Base-by-base conservation (phyloP, 1,139 yeast species). In the Candida neerlandica region DNA sequence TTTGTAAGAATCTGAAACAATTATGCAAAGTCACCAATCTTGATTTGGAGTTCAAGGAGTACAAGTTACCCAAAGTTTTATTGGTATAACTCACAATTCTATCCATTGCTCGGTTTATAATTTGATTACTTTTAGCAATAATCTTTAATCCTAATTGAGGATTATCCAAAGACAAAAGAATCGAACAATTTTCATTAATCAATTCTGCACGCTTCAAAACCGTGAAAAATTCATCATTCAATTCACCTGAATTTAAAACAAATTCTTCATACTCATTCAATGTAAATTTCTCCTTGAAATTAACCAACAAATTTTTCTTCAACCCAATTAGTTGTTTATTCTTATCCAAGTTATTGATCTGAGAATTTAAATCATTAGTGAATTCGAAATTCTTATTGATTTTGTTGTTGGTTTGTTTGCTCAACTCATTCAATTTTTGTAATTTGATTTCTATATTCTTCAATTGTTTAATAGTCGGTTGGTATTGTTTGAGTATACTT, bases 201-300 rank as follows among this genome's bases (percentile, higher is more conserved):
- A 62, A 61, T 57, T 86, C 85, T 12, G 89, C 86, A 58, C 84
- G 85, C 19, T 70, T 67, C 43, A 92, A 70, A 1, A 83, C 78
- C 6, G 62, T 61, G 58, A 90, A 89, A 62, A 87, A 91, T 40
- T 83, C 87, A 2, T 71, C 70, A 52, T 81, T 80, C 61, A 76
- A 57, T 51, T 71, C 71, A 48, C 78, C 65, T 52, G 63, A 75
- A 19, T 66, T 63, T 41, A 86, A 65, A 10, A 77, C 67, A 60
- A 77, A 86, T 51, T 84, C 86, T 58, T 94, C 97, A 50, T 82
- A 80, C 54, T 86, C 94, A 43, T 80, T 80, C 42, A 94, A 65
- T 0, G 92, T 82, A 63, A 89, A 90, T 51, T 82, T 80, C 4
- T 76, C 72, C 55, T 84, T 82, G 61, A 89, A 86, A 18, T 82